Evolutionary conservation across 78 protist species (phyloP).

Genomic region (Dictyostelium firmibasis): DNA sequence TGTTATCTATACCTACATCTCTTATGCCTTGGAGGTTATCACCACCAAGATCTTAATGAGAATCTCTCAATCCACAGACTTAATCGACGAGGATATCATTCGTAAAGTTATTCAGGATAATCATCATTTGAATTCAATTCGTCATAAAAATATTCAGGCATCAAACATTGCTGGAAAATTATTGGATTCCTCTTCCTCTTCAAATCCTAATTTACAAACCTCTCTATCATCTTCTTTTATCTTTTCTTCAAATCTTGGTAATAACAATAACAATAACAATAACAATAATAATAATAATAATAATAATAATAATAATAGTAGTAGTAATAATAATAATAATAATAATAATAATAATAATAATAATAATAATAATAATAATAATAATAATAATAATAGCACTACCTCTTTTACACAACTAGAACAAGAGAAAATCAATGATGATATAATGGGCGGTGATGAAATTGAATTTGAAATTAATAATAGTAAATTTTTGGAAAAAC

Average conservation of each 20-base stretch:
- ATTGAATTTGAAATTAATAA: background rate
- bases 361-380: background rate
- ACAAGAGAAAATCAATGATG: background rate
- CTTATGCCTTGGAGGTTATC: constrained; percentile 43
- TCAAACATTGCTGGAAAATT: constrained; percentile 27
- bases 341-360: background rate
- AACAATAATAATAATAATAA: background rate
- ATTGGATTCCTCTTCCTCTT: constrained; percentile 5
- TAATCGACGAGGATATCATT: constrained; percentile 35
- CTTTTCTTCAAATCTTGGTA: background rate
- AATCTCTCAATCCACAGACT: background rate
- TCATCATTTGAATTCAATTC: constrained; percentile 3
- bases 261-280: background rate
- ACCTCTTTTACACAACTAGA: background rate
- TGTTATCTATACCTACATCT: constrained; percentile 44
- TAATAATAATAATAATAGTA: background rate
- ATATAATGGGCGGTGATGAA: background rate
- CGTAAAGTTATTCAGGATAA: constrained; percentile 26
- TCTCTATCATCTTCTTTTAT: background rate
- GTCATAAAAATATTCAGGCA: constrained; percentile 43
- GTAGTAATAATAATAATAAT: background rate
- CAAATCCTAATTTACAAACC: background rate
- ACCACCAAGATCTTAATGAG: constrained; percentile 21
- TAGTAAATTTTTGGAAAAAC: background rate
- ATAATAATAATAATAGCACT: background rate